Conservation (phyloP, 768 basidiomycete species). For the Lentinula sp. region DNA sequence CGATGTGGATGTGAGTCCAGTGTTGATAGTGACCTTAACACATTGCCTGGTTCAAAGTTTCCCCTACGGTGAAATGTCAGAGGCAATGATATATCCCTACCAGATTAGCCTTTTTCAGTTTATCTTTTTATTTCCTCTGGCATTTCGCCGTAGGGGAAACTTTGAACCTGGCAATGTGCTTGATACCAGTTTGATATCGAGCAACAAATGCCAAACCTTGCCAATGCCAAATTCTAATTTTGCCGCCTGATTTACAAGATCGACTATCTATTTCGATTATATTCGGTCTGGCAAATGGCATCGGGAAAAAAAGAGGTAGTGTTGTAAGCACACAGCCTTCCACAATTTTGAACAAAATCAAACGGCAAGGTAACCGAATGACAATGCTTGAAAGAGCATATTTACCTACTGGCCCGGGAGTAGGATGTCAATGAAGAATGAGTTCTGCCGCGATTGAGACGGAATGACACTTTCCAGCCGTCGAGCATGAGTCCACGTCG, state of each 20-base stretch:
- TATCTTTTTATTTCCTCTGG: too few species aligned
- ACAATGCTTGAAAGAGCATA: neutral
- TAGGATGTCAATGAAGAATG: neutral
- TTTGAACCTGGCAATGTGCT: too few species aligned
- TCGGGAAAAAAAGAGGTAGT: neutral
- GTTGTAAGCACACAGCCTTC: neutral
- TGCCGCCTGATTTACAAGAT: neutral
- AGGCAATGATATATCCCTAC: too few species aligned
- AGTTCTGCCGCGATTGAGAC: neutral
- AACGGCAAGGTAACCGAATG: neutral
- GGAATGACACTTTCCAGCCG: neutral
- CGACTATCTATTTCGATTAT: neutral
- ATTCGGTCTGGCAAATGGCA: neutral
- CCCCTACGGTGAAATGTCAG: too few species aligned
- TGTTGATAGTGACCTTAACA: too few species aligned
- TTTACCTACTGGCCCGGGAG: neutral
- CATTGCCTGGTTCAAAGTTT: too few species aligned
- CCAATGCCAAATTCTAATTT: neutral
- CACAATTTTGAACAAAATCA: neutral
- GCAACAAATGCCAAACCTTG: neutral
- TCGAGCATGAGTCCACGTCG: neutral
- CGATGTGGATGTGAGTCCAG: too few species aligned
- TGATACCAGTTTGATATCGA: neutral
- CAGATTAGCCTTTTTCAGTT: too few species aligned
- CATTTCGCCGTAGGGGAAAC: too few species aligned